Base-by-base conservation (phyloP, 495 filamentous ascomycete genomes). In the Penicillium subrubescens region DNA sequence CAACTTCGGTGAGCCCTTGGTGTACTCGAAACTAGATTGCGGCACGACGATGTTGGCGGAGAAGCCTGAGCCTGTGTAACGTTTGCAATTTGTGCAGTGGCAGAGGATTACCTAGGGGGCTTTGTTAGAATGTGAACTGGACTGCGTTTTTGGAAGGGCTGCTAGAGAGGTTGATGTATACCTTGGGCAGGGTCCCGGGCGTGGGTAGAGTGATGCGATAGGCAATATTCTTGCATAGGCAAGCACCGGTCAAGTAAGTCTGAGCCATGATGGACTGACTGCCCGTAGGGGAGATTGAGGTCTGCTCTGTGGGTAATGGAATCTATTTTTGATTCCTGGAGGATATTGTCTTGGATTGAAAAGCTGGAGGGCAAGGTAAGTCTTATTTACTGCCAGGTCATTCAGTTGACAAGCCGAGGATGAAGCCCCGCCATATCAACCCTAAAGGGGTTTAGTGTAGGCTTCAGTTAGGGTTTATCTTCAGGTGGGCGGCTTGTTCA, bases 61-160 rank as follows among this genome's bases (percentile, higher is more conserved):
- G 62, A 73, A 76, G 50, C 58, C 57, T 44, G 70, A 65, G 63
- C 74, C 72, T 5, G 72, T 73, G 61, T 71, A 66, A 21, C 67
- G 70, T 46, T 76, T 74, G 68, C 74, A 76, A 59, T 50, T 71
- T 19, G 54, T 71, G 67, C 74, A 76, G 74, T 76, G 72, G 57
- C 74, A 76, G 67, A 72, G 41, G 35, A 68, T 58, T 15, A 75
- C 21, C 73, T 73, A 15, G 15, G 17, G 23, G 2, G 5, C 29
- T 12, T 8, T 17, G 55, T 43, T 39, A 57, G 35, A 23, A 27
- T 27, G 25, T 17, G 10, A 15, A 27, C 4, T 19, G 12, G 2
- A 41, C 3, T 39, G 3, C 10, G 19, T 33, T 46, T 39, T 7
- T 1, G 15, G 23, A 15, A 27, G 41, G 8, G 19, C n/a, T 15